phyloP scores from a whole-genome alignment of 371 early-diverging fungal genomes.

The Actinomortierella ambigua region DNA sequence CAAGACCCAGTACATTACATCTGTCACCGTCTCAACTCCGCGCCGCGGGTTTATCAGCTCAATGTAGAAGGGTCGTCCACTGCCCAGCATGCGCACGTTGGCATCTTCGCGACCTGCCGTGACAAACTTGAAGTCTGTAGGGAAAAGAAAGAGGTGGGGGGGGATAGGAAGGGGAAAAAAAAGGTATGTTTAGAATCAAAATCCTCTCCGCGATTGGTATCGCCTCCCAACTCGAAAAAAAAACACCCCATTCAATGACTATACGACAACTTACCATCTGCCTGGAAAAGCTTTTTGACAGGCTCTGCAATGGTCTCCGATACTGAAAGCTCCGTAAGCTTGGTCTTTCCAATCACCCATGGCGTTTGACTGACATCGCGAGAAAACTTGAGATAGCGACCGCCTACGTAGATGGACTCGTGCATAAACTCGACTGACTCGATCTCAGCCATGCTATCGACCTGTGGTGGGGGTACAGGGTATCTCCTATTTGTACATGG shows the following conservation, averaged over 20 bases:
- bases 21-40: no score
- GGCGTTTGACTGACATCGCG: conserved; percentile 91
- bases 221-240: conserved; percentile 5
- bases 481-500: no score
- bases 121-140: conserved; percentile 76
- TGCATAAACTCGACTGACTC: conserved; percentile 50
- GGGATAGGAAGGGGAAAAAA: no score
- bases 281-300: conserved; percentile 57
- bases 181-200: no score
- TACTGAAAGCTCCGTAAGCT: conserved; percentile 78
- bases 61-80: conserved; percentile 93
- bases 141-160: no score
- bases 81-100: conserved; percentile 95
- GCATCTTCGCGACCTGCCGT: conserved; percentile 97
- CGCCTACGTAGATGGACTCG: conserved; percentile 60
- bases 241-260: conserved; percentile 5
- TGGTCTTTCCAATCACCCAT: conserved; percentile 74
- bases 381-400: conserved; percentile 86
- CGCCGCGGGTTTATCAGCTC: conserved; percentile 89
- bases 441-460: conserved; percentile 43
- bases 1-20: conserved; percentile 53
- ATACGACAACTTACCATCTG: conserved; percentile 48
- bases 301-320: conserved; percentile 78
- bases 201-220: no score
- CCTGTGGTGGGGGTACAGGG: conserved; percentile 52